Percentiles rank a stretch among this genome's conserved stretches.
Conservation (phyloP, 139 green algal genomes). For the Chlamydomonas sp. region DNA sequence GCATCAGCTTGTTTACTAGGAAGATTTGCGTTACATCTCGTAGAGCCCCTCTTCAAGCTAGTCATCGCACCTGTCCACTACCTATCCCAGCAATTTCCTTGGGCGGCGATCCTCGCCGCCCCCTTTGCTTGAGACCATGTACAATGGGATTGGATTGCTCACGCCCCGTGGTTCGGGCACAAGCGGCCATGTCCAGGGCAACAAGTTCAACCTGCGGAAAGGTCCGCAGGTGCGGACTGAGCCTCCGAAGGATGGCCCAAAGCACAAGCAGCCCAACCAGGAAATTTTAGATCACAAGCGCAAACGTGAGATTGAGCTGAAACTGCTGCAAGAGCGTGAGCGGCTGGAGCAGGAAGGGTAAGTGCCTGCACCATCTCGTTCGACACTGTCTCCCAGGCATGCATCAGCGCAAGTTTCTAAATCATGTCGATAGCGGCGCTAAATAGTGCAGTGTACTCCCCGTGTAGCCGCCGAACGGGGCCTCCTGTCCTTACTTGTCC, state of each 20-base stretch:
- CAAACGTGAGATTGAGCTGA: constrained; percentile 94
- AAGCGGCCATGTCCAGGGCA: constrained; percentile 94
- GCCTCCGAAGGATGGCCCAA: constrained; percentile 36
- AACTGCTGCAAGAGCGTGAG: constrained; percentile 83
- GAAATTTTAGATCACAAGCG: constrained; percentile 94
- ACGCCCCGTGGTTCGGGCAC: constrained; percentile 93
- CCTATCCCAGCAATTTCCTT: too few relatives aligned
- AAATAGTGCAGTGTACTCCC: too few relatives aligned
- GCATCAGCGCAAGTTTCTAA: background rate
- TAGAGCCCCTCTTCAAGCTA: too few relatives aligned
- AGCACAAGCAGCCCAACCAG: constrained; percentile 75
- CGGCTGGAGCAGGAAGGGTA: constrained; percentile 90
- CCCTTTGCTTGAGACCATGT: constrained; percentile 62
- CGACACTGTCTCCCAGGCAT: background rate
- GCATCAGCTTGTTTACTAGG: too few relatives aligned
- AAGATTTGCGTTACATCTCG: too few relatives aligned
- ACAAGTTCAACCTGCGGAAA: constrained; percentile 92
- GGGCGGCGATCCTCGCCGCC: too few relatives aligned
- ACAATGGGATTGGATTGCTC: constrained; percentile 95
- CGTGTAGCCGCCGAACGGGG: background rate
- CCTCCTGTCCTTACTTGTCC: background rate
- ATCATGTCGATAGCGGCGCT: background rate
- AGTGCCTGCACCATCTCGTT: background rate
- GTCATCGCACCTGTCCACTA: too few relatives aligned
- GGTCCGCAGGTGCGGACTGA: constrained; percentile 29